Evolutionary conservation across 495 filamentous ascomycete genomes (phyloP).

Genomic region (Parachaetomium inaequale): DNA sequence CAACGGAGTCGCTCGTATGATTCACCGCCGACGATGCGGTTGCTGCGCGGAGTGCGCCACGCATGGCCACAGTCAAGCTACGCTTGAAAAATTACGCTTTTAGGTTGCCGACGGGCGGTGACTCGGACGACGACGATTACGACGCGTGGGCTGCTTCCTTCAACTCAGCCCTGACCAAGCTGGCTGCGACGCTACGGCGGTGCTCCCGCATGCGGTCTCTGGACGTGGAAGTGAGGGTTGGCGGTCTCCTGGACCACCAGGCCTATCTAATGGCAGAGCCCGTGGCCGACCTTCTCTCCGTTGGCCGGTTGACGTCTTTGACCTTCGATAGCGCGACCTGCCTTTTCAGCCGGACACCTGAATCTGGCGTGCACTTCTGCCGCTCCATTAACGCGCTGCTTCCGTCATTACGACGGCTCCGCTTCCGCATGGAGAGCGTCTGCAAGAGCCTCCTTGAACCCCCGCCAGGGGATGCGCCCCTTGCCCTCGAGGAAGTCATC

Average conservation of each 20-base stretch:
- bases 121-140: background rate
- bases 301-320: background rate
- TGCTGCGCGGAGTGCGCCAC: background rate
- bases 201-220: background rate
- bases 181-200: background rate
- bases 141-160: background rate
- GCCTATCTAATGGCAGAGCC: background rate
- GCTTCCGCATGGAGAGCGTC: constrained; percentile 5
- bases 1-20: background rate
- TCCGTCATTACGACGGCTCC: constrained; percentile 5
- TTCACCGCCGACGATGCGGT: background rate
- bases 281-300: background rate
- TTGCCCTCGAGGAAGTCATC: constrained; percentile 14
- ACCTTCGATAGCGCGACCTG: constrained; percentile 7
- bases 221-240: background rate
- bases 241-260: background rate
- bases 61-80: background rate
- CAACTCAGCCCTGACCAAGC: background rate
- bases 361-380: background rate
- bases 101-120: background rate
- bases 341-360: background rate
- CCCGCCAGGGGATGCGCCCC: background rate
- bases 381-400: constrained; percentile 7
- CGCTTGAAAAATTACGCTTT: background rate
- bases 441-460: background rate